These are phyloP conservation scores for Dictyostelium firmibasis DNA, from an alignment of 78 protist genomes.

Conservation along the genomic window DNA sequence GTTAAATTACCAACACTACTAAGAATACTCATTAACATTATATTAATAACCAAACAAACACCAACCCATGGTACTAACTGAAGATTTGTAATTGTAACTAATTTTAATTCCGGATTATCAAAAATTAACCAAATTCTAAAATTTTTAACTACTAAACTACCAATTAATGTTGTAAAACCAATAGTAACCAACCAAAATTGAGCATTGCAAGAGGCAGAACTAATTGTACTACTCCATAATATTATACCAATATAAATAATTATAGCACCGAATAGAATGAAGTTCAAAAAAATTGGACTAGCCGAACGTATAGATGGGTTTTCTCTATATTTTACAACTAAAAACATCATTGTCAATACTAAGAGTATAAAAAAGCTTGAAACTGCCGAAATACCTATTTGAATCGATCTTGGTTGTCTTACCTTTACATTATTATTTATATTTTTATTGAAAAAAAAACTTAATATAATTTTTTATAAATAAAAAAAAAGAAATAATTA, in stretches of 20 bases:
- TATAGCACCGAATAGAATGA: not conserved
- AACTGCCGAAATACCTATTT: not conserved
- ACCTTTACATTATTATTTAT: too few species aligned
- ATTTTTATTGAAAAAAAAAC: not conserved
- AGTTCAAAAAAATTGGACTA: conserved; percentile 8
- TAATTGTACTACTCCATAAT: not conserved
- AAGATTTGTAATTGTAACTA: not conserved
- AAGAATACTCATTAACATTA: not conserved
- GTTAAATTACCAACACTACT: not conserved
- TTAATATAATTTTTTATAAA: not conserved
- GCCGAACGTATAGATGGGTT: conserved; percentile 9
- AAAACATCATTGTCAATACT: not conserved
- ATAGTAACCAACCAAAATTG: conserved; percentile 4
- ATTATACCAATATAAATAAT: not conserved
- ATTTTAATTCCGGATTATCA: not conserved
- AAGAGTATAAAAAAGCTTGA: not conserved
- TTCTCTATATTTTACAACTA: not conserved
- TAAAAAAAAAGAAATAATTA: not conserved
- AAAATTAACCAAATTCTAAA: conserved; percentile 4
- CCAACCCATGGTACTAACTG: conserved; percentile 4
- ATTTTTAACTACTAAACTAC: conserved; percentile 20
- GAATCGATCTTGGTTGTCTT: not conserved
- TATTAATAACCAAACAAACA: not conserved
- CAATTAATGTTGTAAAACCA: not conserved
- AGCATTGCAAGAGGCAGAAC: not conserved